Evolutionary conservation across 2,329 filamentous ascomycete species (phyloP).

Genomic region (Sphaerulina musiva): DNA sequence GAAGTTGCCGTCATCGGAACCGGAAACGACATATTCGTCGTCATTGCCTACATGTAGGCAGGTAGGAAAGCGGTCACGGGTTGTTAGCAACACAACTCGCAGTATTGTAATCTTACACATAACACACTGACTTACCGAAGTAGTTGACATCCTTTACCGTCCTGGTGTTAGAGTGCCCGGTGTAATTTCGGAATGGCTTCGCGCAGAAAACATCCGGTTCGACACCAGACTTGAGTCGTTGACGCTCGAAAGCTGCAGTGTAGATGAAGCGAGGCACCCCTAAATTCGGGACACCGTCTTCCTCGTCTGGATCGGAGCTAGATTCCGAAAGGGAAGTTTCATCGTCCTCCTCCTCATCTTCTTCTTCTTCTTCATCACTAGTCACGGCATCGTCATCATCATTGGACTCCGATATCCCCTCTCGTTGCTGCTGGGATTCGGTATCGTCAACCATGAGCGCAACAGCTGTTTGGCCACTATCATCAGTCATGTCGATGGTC

Average conservation of each 20-base stretch:
- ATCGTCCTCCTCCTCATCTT: slow-evolving; percentile 24
- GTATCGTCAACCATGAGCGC: slow-evolving; percentile 15
- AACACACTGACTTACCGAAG: slow-evolving; percentile 45
- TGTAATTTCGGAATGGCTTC: slow-evolving; percentile 52
- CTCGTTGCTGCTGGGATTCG: slow-evolving; percentile 5
- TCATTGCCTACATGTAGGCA: slow-evolving; percentile 28
- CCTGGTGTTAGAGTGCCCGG: slow-evolving; percentile 60
- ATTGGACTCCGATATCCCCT: slow-evolving; percentile 25
- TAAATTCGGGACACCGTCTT: slow-evolving; percentile 31
- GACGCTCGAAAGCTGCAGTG: slow-evolving; percentile 45
- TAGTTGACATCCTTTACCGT: slow-evolving; percentile 66
- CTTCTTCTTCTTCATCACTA: slow-evolving; percentile 18
- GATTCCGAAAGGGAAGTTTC: slow-evolving; percentile 21
- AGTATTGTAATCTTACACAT: not conserved
- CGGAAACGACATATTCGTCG: slow-evolving; percentile 63
- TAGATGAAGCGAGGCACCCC: slow-evolving; percentile 38
- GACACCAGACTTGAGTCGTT: slow-evolving; percentile 45
- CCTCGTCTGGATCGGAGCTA: slow-evolving; percentile 35
- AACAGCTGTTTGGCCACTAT: slow-evolving; percentile 12
- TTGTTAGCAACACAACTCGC: not conserved
- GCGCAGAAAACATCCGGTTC: slow-evolving; percentile 51
- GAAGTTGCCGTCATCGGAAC: slow-evolving; percentile 59
- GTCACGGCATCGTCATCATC: slow-evolving; percentile 26
- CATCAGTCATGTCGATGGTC: slow-evolving; percentile 20
- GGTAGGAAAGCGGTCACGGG: not conserved